Evolutionary conservation across 805 yeast genomes (phyloP).

Genomic region (Sporopachydermia quercuum): DNA sequence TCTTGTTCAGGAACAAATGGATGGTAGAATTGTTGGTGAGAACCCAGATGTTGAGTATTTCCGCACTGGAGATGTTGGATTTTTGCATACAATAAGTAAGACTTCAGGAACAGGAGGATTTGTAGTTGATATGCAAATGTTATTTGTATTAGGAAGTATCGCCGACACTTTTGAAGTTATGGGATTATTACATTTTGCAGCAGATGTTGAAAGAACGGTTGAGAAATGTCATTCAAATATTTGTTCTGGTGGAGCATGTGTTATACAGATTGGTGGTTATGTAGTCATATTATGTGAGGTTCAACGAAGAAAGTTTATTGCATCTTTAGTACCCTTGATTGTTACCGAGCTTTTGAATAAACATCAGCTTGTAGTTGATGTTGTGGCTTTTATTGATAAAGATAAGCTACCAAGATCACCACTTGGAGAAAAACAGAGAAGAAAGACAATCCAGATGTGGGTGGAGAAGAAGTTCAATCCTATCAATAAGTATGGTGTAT

Average conservation of each 20-base stretch:
- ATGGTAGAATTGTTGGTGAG: constrained; percentile 49
- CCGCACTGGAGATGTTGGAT: constrained; percentile 92
- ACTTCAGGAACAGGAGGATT: constrained; percentile 20
- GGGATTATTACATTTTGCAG: constrained; percentile 85
- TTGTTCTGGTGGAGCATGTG: constrained; percentile 31
- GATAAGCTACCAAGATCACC: constrained; percentile 56
- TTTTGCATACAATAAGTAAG: constrained; percentile 57
- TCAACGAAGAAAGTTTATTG: constrained; percentile 33
- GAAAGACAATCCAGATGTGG: constrained; percentile 45
- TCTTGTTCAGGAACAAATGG: constrained; percentile 39
- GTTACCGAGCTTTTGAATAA: constrained; percentile 64
- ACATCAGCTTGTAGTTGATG: constrained; percentile 72
- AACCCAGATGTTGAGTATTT: constrained; percentile 50
- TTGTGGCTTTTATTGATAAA: constrained; percentile 61
- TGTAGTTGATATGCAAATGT: constrained; percentile 48
- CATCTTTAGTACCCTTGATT: constrained; percentile 72
- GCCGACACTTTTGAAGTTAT: constrained; percentile 79
- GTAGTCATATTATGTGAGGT: constrained; percentile 61
- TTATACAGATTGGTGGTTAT: constrained; percentile 72
- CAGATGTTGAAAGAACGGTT: constrained; percentile 63
- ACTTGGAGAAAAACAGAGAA: constrained; percentile 64
- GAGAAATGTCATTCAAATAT: constrained; percentile 34
- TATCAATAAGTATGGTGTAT: constrained; percentile 29
- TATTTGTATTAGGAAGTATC: constrained; percentile 74
- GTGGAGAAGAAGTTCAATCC: constrained; percentile 29